A percentile compares a stretch with the other conserved stretches of the same genome.
These are phyloP conservation scores for Penicillium paradoxum DNA, from an alignment of 495 filamentous ascomycete species.

Conservation along the genomic window DNA sequence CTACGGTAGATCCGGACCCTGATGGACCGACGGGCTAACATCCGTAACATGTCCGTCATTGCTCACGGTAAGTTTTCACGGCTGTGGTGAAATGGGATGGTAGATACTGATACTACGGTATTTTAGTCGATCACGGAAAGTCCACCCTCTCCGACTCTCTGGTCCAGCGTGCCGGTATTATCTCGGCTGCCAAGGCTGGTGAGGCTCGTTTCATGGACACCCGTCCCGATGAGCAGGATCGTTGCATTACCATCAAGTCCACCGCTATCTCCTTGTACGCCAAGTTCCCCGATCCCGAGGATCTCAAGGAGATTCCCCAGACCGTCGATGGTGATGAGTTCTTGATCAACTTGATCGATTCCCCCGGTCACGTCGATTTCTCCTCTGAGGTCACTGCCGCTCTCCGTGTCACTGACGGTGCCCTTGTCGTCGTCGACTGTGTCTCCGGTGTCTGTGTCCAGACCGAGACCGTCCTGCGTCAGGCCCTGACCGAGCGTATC, in stretches of 20 bases:
- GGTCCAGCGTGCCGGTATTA: slow-evolving; percentile 98
- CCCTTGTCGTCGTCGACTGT: slow-evolving; percentile 98
- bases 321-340: slow-evolving; percentile 87
- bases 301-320: slow-evolving; percentile 92
- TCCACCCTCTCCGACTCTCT: slow-evolving; percentile 99
- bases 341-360: slow-evolving; percentile 99
- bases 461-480: slow-evolving; percentile 98
- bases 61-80: slow-evolving; percentile 69
- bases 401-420: slow-evolving; percentile 99
- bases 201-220: slow-evolving; percentile 96
- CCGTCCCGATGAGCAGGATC: slow-evolving; percentile 94
- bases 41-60: slow-evolving; percentile 99
- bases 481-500: slow-evolving; percentile 99
- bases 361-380: slow-evolving; percentile 99
- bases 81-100: neutral
- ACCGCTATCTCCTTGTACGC: slow-evolving; percentile 99
- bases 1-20: slow-evolving; percentile 68
- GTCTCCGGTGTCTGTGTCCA: slow-evolving; percentile 98
- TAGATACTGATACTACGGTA: slow-evolving; percentile 5
- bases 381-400: slow-evolving; percentile 99
- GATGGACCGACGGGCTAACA: slow-evolving; percentile 98
- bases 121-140: slow-evolving; percentile 94
- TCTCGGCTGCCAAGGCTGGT: slow-evolving; percentile 96
- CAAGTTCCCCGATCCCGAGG: slow-evolving; percentile 71
- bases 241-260: slow-evolving; percentile 99